phyloP scores from a whole-genome alignment of 805 yeast genomes.

The Priceomyces haplophilus region DNA sequence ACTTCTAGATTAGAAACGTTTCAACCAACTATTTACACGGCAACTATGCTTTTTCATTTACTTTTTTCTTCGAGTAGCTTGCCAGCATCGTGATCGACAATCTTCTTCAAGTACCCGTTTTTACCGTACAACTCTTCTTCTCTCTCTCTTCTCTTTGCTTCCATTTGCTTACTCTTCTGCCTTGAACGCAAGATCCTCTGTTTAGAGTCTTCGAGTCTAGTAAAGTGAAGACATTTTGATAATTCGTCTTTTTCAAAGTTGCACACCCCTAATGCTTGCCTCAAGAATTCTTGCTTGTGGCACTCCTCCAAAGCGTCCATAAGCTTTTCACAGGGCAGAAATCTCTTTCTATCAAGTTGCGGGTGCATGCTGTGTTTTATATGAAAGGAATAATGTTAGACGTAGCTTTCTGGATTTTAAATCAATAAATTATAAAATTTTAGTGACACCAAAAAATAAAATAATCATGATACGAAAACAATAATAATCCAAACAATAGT shows the following conservation, averaged over 20 bases:
- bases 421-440: background rate
- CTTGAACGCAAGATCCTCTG: constrained; percentile 52
- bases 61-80: constrained; percentile 8
- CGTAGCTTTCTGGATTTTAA: too few relatives aligned
- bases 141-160: constrained; percentile 54
- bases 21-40: background rate
- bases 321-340: constrained; percentile 65
- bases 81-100: constrained; percentile 43
- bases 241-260: constrained; percentile 80
- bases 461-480: background rate
- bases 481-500: background rate
- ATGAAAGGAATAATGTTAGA: too few relatives aligned
- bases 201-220: constrained; percentile 62
- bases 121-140: constrained; percentile 83
- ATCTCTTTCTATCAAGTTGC: constrained; percentile 41
- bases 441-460: background rate
- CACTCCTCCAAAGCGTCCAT: constrained; percentile 89
- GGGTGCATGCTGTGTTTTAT: constrained; percentile 36
- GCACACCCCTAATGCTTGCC: constrained; percentile 78
- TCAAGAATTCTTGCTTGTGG: constrained; percentile 65
- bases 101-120: constrained; percentile 62
- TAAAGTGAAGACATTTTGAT: constrained; percentile 73
- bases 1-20: background rate
- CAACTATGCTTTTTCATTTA: background rate
- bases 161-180: constrained; percentile 53